Percentiles rank a stretch among this genome's conserved stretches.
Evolutionary conservation across 116 monocot species (phyloP).

Genomic region (Iris pallida): DNA sequence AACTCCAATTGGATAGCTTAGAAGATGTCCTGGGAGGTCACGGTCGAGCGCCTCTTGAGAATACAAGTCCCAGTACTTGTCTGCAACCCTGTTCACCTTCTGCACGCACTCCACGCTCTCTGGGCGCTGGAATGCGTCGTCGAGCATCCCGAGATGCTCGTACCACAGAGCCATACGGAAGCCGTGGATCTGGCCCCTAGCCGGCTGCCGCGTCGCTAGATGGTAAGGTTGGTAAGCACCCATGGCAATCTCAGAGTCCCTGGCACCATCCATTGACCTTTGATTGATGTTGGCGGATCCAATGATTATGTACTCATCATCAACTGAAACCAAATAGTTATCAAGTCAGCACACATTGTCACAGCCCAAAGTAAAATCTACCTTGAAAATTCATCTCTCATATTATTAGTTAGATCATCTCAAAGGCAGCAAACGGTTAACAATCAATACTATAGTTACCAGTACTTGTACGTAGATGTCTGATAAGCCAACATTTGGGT

Average conservation of each 20-base stretch:
- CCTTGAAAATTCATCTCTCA: no score
- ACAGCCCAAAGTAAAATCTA: no score
- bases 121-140: conserved; percentile 10
- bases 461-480: no score
- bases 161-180: conserved; percentile 28
- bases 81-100: conserved; percentile 19
- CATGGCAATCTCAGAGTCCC: conserved; percentile 33
- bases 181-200: conserved; percentile 26
- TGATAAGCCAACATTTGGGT: no score
- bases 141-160: conserved; percentile 25
- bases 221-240: conserved; percentile 26
- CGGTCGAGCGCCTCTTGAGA: conserved; percentile 12
- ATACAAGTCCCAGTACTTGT: conserved; percentile 23
- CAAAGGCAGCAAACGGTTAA: no score
- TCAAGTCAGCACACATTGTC: neutral
- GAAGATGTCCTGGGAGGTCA: conserved; percentile 20
- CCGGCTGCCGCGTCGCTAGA: conserved; percentile 9
- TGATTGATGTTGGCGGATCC: conserved; percentile 35
- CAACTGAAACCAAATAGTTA: conserved; percentile 15
- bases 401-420: no score
- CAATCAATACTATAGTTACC: no score
- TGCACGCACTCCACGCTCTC: conserved; percentile 18
- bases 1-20: conserved; percentile 13
- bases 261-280: conserved; percentile 25
- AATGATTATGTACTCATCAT: conserved; percentile 32